Percentiles rank a stretch among this genome's conserved stretches.
Evolutionary conservation across 495 filamentous ascomycete species (phyloP).

Genomic region (Aspergillus nidulans): DNA sequence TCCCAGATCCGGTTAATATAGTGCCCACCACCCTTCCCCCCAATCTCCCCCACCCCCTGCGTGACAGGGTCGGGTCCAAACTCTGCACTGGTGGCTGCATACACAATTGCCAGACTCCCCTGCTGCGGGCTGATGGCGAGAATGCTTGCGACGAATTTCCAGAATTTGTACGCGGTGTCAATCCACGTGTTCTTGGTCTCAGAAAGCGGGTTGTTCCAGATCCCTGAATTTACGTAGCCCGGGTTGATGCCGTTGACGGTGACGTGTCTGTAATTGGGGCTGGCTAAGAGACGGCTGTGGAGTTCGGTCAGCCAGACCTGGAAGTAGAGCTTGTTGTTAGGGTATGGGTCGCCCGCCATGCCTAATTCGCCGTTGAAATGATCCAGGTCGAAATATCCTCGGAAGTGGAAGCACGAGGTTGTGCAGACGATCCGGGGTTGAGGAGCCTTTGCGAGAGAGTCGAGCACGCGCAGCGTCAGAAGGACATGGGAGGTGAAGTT

Average conservation of each 20-base stretch:
- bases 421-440: conserved; percentile 25
- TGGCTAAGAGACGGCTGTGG: conserved; percentile 11
- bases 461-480: conserved; percentile 20
- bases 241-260: conserved; percentile 25
- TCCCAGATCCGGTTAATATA: conserved; percentile 31
- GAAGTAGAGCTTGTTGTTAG: conserved; percentile 23
- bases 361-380: conserved; percentile 7
- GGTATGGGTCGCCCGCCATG: conserved; percentile 11
- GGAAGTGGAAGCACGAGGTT: conserved; percentile 21
- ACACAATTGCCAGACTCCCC: conserved; percentile 21
- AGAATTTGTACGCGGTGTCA: background rate
- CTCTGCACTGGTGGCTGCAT: conserved; percentile 17
- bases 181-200: background rate
- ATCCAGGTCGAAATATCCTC: conserved; percentile 14
- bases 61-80: background rate
- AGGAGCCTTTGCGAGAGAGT: conserved; percentile 15
- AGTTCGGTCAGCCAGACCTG: conserved; percentile 26
- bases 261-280: conserved; percentile 17
- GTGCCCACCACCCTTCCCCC: conserved; percentile 17
- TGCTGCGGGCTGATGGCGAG: conserved; percentile 20
- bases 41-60: conserved; percentile 17
- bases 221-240: conserved; percentile 21
- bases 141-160: background rate
- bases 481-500: conserved; percentile 25
- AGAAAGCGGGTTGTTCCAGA: conserved; percentile 15